Percentiles rank a stretch among this genome's conserved stretches.
Conservation (phyloP, 768 basidiomycete species). For the Russula sp. region DNA sequence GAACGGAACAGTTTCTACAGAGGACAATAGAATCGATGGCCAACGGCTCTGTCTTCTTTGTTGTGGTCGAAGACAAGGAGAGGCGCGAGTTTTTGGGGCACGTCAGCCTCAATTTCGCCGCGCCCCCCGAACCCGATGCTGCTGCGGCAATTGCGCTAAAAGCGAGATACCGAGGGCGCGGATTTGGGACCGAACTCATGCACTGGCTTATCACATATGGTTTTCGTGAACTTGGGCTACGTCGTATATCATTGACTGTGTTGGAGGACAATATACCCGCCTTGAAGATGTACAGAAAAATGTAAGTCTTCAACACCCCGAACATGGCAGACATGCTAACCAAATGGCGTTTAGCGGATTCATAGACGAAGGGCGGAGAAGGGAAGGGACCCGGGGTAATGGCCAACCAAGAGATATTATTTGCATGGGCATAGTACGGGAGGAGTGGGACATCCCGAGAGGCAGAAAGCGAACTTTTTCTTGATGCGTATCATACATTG, state of each 20-base stretch:
- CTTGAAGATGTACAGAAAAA: constrained; percentile 34
- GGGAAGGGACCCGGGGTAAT: background rate
- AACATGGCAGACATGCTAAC: background rate
- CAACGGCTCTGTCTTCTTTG: constrained; percentile 22
- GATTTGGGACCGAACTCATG: constrained; percentile 37
- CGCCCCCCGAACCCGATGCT: constrained; percentile 29
- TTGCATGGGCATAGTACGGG: constrained; percentile 16
- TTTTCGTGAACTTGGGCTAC: constrained; percentile 35
- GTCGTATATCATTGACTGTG: constrained; percentile 36
- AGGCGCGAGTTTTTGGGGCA: constrained; percentile 31
- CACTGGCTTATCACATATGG: constrained; percentile 35
- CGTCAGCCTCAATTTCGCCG: constrained; percentile 25
- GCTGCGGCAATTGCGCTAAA: constrained; percentile 29
- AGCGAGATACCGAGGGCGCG: constrained; percentile 32
- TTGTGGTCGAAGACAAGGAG: constrained; percentile 27
- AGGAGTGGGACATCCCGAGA: constrained; percentile 15
- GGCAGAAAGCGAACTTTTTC: background rate
- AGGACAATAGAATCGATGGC: constrained; percentile 5
- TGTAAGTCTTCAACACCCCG: constrained; percentile 28
- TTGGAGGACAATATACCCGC: constrained; percentile 35
- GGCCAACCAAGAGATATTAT: constrained; percentile 1
- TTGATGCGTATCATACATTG: background rate
- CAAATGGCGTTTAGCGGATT: constrained; percentile 9
- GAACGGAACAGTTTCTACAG: constrained; percentile 9
- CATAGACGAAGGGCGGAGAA: constrained; percentile 11